phyloP scores from a whole-genome alignment of 2,329 filamentous ascomycete species.

The Cadophora gregata region DNA sequence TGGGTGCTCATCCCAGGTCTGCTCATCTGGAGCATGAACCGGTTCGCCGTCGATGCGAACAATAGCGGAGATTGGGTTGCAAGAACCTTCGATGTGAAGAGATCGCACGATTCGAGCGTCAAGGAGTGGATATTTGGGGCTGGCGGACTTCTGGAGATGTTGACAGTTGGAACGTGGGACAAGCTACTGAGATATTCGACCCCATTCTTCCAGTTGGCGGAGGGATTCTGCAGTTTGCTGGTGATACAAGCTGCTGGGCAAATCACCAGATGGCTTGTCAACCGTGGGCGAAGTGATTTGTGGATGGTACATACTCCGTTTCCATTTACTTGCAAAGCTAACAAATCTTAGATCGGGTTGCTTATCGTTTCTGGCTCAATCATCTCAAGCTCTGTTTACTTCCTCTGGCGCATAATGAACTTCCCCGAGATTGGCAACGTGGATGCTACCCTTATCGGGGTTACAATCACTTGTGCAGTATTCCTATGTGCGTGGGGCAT shows the following conservation, averaged over 20 bases:
- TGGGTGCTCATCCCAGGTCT: conserved; percentile 86
- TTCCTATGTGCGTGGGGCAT: conserved; percentile 95
- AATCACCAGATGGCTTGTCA: conserved; percentile 93
- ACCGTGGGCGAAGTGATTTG: conserved; percentile 88
- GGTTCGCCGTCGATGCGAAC: conserved; percentile 90
- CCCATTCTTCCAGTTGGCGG: conserved; percentile 90
- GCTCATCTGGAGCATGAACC: conserved; percentile 93
- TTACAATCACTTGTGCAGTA: conserved; percentile 88
- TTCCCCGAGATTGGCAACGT: conserved; percentile 94
- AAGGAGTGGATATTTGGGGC: conserved; percentile 89
- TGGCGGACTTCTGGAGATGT: conserved; percentile 78
- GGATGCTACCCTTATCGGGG: conserved; percentile 90
- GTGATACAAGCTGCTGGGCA: conserved; percentile 96
- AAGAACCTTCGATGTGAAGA: conserved; percentile 73
- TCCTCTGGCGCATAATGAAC: conserved; percentile 91
- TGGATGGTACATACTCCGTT: conserved; percentile 77
- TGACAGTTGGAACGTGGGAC: conserved; percentile 88
- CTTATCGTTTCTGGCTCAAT: conserved; percentile 88
- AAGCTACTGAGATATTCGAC: conserved; percentile 87
- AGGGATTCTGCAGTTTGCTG: conserved; percentile 94
- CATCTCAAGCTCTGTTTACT: conserved; percentile 93
- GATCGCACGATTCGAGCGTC: conserved; percentile 69
- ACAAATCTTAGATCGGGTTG: conserved; percentile 72
- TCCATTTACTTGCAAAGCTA: conserved; percentile 20
- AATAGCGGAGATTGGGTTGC: conserved; percentile 78